Conservation (phyloP, 306 rosid species). For the Quercus alba region DNA sequence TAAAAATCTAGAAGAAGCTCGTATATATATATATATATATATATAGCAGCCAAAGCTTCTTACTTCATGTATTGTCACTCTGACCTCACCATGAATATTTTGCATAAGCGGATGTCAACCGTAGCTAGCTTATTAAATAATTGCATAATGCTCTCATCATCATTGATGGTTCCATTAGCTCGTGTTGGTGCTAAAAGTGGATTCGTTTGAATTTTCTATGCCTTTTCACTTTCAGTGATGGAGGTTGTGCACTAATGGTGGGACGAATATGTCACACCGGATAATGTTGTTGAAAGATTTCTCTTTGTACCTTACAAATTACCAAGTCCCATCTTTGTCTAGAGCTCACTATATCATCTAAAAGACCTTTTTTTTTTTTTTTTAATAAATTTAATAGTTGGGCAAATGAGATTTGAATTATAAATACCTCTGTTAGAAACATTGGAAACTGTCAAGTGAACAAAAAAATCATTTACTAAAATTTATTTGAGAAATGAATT, state of each 20-base stretch:
- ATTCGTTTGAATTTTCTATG: not conserved
- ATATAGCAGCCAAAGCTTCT: not conserved
- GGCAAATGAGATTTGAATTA: no score
- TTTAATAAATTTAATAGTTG: no score
- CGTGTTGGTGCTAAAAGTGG: not conserved
- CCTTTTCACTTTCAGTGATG: not conserved
- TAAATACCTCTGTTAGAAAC: no score
- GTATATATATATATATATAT: no score
- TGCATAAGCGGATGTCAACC: not conserved
- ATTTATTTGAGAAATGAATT: no score
- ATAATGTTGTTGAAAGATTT: not conserved
- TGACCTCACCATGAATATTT: constrained; percentile 19
- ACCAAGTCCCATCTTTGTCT: not conserved
- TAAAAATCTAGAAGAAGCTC: not conserved
- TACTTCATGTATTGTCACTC: constrained; percentile 24
- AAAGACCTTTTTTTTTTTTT: no score
- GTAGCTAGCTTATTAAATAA: not conserved
- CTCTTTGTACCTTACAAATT: not conserved
- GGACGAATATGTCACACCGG: not conserved
- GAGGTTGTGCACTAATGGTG: not conserved
- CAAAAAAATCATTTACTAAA: no score
- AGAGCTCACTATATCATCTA: not conserved
- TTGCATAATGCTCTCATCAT: not conserved
- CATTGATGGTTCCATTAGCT: not conserved
- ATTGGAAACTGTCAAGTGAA: no score